Percentiles rank a stretch among this genome's conserved stretches.
Evolutionary conservation across 2,329 filamentous ascomycete genomes (phyloP).

Genomic region (Calonectria henricotiae): DNA sequence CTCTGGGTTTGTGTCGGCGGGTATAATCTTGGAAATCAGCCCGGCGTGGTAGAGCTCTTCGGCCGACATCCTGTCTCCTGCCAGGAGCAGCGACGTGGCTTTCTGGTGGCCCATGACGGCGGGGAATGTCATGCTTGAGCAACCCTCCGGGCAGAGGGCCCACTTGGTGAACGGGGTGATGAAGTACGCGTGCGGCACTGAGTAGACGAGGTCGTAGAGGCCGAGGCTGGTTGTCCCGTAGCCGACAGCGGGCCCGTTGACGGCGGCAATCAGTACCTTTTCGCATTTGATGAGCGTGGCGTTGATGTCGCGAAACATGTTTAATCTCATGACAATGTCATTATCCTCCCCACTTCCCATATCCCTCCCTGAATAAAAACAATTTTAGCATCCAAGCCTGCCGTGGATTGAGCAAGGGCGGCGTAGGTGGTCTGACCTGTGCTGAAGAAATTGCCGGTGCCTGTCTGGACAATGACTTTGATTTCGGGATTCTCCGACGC

Average conservation of each 20-base stretch:
- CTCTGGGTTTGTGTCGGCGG: background rate
- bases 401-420: too few species aligned
- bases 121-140: constrained; percentile 2
- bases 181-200: background rate
- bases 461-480: constrained; percentile 6
- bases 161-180: background rate
- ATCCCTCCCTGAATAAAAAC: background rate
- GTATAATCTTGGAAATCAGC: background rate
- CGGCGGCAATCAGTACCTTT: background rate
- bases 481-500: background rate
- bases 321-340: background rate
- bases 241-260: constrained; percentile 6
- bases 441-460: constrained; percentile 1
- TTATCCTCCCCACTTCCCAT: background rate
- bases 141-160: constrained; percentile 2
- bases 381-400: background rate
- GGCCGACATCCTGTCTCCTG: background rate
- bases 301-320: constrained; percentile 9
- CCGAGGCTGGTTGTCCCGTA: constrained; percentile 5
- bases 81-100: constrained; percentile 2
- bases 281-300: constrained; percentile 16
- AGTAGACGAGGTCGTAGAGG: constrained; percentile 5
- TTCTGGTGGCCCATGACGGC: constrained; percentile 10
- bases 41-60: background rate
- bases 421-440: background rate